phyloP scores from a whole-genome alignment of 345 rosid genomes.

The Stellera chamaejasme region DNA sequence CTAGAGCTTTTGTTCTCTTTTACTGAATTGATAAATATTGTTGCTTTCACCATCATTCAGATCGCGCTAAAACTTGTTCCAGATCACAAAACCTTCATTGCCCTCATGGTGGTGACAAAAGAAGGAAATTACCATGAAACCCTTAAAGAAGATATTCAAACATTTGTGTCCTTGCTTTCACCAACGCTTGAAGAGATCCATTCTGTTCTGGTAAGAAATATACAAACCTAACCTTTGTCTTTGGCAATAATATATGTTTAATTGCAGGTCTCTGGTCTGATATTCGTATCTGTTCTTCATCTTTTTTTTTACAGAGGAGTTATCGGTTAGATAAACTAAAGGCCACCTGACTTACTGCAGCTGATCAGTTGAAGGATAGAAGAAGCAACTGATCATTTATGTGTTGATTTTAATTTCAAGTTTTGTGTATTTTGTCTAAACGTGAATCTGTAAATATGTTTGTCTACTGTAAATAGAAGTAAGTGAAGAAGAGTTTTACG shows the following conservation, averaged over 20 bases:
- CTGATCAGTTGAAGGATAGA: neutral
- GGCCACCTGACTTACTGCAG: constrained; percentile 28
- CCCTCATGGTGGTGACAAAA: constrained; percentile 46
- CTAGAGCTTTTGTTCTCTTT: too few relatives aligned
- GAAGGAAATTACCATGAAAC: constrained; percentile 25
- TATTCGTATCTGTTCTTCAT: neutral
- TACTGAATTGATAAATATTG: too few relatives aligned
- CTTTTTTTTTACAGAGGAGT: constrained; percentile 35
- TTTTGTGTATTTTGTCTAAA: constrained; percentile 5
- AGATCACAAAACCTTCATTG: constrained; percentile 48
- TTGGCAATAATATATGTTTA: too few relatives aligned
- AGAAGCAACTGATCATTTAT: neutral
- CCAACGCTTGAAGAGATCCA: constrained; percentile 62
- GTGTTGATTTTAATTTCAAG: neutral
- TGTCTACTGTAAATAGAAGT: constrained; percentile 5
- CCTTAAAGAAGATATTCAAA: constrained; percentile 49
- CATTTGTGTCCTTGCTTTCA: constrained; percentile 38
- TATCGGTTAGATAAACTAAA: constrained; percentile 52
- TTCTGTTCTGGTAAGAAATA: constrained; percentile 44
- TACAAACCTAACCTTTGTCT: neutral
- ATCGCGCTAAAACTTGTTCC: constrained; percentile 70
- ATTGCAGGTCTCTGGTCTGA: neutral
- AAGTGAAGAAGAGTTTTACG: too few relatives aligned
- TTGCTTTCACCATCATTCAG: constrained; percentile 23
- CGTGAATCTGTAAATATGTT: constrained; percentile 19